Percentiles rank a stretch among this genome's conserved stretches.
phyloP scores from a whole-genome alignment of 768 basidiomycete genomes.

The Macrolepiota albuminosa region DNA sequence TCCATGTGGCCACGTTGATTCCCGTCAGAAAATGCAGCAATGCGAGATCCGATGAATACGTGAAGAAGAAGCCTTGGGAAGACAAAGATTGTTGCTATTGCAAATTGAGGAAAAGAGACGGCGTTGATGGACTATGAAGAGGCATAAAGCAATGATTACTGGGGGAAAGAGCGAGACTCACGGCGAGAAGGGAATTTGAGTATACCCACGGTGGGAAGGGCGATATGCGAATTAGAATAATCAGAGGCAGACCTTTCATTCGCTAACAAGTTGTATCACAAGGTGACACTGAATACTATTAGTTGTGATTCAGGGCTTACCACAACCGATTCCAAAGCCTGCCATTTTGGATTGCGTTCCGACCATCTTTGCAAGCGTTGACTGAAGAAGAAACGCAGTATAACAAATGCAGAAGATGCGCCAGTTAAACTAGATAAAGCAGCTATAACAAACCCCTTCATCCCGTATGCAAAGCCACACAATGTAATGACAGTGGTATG shows the following conservation, averaged over 20 bases:
- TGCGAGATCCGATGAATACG: slow-evolving; percentile 73
- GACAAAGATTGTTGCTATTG: slow-evolving; percentile 64
- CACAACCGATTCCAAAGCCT: slow-evolving; percentile 69
- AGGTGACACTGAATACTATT: background rate
- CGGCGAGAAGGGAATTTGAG: slow-evolving; percentile 75
- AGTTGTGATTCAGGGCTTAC: slow-evolving; percentile 36
- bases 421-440: slow-evolving; percentile 58
- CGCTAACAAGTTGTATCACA: slow-evolving; percentile 30
- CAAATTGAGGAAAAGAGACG: slow-evolving; percentile 72
- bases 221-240: slow-evolving; percentile 76
- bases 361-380: slow-evolving; percentile 56
- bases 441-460: slow-evolving; percentile 69
- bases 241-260: slow-evolving; percentile 74
- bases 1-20: slow-evolving; percentile 74
- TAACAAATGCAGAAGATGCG: slow-evolving; percentile 55
- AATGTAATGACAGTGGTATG: slow-evolving; percentile 64
- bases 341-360: slow-evolving; percentile 64
- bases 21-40: slow-evolving; percentile 73
- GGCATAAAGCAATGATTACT: background rate
- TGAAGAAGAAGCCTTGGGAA: slow-evolving; percentile 71
- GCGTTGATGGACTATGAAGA: slow-evolving; percentile 59
- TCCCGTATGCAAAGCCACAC: slow-evolving; percentile 81
- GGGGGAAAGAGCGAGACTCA: slow-evolving; percentile 28
- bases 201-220: slow-evolving; percentile 89
- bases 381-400: slow-evolving; percentile 56